A percentile compares a stretch with the other conserved stretches of the same genome.
These are phyloP conservation scores for Hymenotorrendiella dingleyae DNA, from an alignment of 2,329 filamentous ascomycete species.

Conservation along the genomic window DNA sequence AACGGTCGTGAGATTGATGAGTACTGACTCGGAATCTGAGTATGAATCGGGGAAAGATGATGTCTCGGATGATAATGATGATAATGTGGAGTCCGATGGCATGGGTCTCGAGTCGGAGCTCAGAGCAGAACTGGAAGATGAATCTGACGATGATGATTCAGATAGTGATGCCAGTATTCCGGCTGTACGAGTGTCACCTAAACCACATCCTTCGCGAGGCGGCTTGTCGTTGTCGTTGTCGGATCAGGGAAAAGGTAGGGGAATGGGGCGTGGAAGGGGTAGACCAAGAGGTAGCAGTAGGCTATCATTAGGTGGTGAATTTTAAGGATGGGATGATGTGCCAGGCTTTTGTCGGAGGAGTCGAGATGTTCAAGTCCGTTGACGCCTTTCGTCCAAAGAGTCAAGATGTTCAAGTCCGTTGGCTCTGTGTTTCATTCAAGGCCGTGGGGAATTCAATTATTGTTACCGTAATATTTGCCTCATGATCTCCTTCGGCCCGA, in stretches of 20 bases:
- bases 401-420: too few species aligned
- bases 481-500: too few species aligned
- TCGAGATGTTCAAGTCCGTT: too few species aligned
- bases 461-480: too few species aligned
- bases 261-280: conserved; percentile 4
- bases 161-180: conserved; percentile 18
- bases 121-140: conserved; percentile 2
- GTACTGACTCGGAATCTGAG: conserved; percentile 15
- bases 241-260: neutral
- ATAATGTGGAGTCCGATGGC: neutral
- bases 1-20: conserved; percentile 25
- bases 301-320: too few species aligned
- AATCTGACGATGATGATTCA: conserved; percentile 14
- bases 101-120: neutral
- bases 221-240: neutral
- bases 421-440: too few species aligned
- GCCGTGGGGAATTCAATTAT: too few species aligned
- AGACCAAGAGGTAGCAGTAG: too few species aligned
- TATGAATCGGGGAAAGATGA: conserved; percentile 1
- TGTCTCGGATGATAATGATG: neutral
- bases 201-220: conserved; percentile 1
- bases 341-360: too few species aligned
- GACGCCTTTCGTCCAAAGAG: too few species aligned
- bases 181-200: conserved; percentile 9
- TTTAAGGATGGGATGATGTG: too few species aligned